Percentiles rank a stretch among this genome's conserved stretches.
Conservation (phyloP, 768 basidiomycete genomes). For the Tephrocybe sp. region DNA sequence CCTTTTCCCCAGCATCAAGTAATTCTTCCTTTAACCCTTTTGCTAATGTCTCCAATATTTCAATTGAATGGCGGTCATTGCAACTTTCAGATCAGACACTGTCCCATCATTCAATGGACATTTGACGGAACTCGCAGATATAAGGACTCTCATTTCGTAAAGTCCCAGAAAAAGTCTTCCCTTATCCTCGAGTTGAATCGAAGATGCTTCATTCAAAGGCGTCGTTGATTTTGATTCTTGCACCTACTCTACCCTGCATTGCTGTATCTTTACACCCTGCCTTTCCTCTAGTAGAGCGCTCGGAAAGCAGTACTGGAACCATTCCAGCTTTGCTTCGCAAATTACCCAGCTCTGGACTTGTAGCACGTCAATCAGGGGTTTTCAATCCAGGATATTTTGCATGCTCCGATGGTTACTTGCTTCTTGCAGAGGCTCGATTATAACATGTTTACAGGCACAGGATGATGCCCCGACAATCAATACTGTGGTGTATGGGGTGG, state of each 20-base stretch:
- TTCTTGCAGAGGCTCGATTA: not conserved
- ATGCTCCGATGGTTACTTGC: slow-evolving; percentile 10
- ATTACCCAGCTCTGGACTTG: not conserved
- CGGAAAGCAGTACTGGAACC: not conserved
- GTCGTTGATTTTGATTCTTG: not conserved
- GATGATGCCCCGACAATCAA: not conserved
- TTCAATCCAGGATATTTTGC: slow-evolving; percentile 9
- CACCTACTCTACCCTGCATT: not conserved
- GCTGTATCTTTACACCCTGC: not conserved
- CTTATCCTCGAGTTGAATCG: too few species aligned
- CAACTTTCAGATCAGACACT: too few species aligned
- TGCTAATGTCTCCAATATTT: too few species aligned
- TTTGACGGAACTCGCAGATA: too few species aligned
- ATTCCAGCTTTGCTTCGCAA: slow-evolving; percentile 11
- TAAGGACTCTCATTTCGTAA: too few species aligned
- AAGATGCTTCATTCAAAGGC: not conserved
- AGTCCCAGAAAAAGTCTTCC: too few species aligned
- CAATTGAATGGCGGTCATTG: too few species aligned
- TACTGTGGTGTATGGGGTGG: not conserved
- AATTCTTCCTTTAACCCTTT: too few species aligned
- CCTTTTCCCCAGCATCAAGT: too few species aligned
- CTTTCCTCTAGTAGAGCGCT: not conserved
- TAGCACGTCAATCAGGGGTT: not conserved
- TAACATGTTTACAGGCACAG: not conserved
- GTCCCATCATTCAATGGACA: too few species aligned